Evolutionary conservation across 2,329 filamentous ascomycete species (phyloP), one percentile per base, ranked within the genome.

Genomic region (Zelopaecilomyces penicillatus): DNA sequence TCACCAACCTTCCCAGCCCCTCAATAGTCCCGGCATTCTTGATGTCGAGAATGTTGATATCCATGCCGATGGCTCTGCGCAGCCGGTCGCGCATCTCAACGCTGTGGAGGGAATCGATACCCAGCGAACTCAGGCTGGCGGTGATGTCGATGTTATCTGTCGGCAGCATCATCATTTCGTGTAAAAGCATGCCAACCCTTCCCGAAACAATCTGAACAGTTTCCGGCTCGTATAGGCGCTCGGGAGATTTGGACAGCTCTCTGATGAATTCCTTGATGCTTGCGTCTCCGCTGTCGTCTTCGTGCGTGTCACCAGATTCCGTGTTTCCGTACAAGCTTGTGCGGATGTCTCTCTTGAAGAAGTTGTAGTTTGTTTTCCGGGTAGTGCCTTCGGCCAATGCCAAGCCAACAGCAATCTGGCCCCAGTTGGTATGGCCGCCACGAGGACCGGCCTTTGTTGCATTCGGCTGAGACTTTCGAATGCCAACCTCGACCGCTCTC

Each of bases 51-150:
- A 19, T 19, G 19, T 19, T 19, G 19, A 19, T 19, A 19, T 19
- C 19, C 19, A 19, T 19, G 19, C 19, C 19, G 19, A 19, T 19
- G 19, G 19, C 19, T 19, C 19, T 19, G 19, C 44, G 47, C 45
- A 44, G 52, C 52, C 52, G 53, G 42, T 52, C 50, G 10, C 48
- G 44, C 27, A 53, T 41, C 44, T 53, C 51, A n/a, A 52, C 47
- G 12, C 42, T 37, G 12, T 49, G 46, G 6, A 52, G 41, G n/a
- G 49, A 53, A 35, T 53, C 52, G 26, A 54, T 41, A 6, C 51
- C 51, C 6, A 52, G 34, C 1, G 30, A 32, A 5, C 39, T n/a
- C 26, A 54, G 29, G 19, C 28, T 44, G n/a, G 41, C 43, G 32
- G 34, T 39, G 4, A 48, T 33, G 7, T 53, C 45, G 6, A 52